These are phyloP conservation scores for Sugiyamaella marilandica DNA, from an alignment of 805 yeast species.

Conservation along the genomic window DNA sequence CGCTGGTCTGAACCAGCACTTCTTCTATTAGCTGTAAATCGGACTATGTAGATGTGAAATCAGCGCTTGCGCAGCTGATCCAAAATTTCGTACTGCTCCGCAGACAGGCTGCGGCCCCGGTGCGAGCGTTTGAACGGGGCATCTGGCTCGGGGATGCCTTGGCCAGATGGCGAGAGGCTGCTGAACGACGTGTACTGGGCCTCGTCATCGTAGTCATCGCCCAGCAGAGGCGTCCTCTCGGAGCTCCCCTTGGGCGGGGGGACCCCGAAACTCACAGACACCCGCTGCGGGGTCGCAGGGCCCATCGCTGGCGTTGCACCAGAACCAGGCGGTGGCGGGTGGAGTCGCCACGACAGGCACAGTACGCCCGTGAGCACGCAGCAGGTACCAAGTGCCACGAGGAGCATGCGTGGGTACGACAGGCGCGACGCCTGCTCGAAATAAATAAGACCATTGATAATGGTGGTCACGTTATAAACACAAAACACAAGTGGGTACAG, in stretches of 20 bases:
- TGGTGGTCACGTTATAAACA: constrained; percentile 67
- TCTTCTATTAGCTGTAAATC: too few relatives aligned
- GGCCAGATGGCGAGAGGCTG: constrained; percentile 20
- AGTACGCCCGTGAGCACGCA: constrained; percentile 56
- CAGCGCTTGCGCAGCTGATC: constrained; percentile 38
- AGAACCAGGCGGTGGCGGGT: not conserved
- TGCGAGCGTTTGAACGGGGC: constrained; percentile 18
- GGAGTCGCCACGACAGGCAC: constrained; percentile 50
- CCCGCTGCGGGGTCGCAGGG: not conserved
- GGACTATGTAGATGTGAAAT: not conserved
- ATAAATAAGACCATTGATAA: constrained; percentile 60
- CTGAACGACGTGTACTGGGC: constrained; percentile 29
- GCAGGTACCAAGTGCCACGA: constrained; percentile 46
- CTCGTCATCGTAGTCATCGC: not conserved
- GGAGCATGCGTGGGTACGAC: constrained; percentile 32
- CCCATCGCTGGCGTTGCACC: not conserved
- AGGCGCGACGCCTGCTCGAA: constrained; percentile 47
- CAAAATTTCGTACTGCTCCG: constrained; percentile 49
- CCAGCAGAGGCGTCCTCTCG: constrained; percentile 12
- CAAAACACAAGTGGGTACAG: constrained; percentile 83
- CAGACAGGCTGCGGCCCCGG: constrained; percentile 41
- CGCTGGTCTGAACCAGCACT: too few relatives aligned
- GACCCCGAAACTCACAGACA: not conserved
- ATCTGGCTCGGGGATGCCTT: constrained; percentile 20
- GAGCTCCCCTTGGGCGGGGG: not conserved